Conservation (phyloP, 208 protist genomes). For the Leishmania turanica region DNA sequence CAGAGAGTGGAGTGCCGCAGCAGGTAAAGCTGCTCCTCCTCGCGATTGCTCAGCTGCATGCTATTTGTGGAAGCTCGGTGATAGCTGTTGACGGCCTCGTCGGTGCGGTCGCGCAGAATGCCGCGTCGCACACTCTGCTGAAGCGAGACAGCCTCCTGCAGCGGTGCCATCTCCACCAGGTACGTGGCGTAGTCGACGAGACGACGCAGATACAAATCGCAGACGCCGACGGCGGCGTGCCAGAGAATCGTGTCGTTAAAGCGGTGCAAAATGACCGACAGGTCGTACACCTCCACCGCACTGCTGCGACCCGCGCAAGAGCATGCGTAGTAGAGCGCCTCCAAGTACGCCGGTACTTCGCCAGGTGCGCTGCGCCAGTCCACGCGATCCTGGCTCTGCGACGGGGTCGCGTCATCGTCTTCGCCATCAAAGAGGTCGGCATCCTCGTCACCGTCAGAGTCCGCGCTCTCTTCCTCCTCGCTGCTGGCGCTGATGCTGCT, state of each 20-base stretch:
- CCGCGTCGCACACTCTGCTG: conserved; percentile 58
- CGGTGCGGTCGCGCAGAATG: conserved; percentile 45
- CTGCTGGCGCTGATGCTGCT: conserved; percentile 11
- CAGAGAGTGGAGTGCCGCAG: conserved; percentile 81
- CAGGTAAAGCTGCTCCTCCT: conserved; percentile 82
- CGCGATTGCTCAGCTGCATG: conserved; percentile 77
- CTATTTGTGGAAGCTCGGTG: conserved; percentile 23
- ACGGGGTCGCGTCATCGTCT: conserved; percentile 41
- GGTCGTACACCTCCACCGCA: conserved; percentile 78
- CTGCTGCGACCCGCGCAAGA: conserved; percentile 72
- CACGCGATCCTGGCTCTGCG: conserved; percentile 52
- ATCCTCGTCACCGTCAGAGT: conserved; percentile 31
- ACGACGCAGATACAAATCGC: conserved; percentile 73
- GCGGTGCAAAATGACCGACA: conserved; percentile 70
- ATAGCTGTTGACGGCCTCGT: conserved; percentile 42
- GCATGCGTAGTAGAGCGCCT: conserved; percentile 66
- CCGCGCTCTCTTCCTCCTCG: conserved; percentile 12
- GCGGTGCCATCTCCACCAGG: conserved; percentile 74
- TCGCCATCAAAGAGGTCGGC: conserved; percentile 42
- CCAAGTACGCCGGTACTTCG: conserved; percentile 53
- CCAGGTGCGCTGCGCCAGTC: conserved; percentile 47
- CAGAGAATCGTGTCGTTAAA: conserved; percentile 72
- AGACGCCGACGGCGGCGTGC: conserved; percentile 85
- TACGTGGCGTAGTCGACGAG: conserved; percentile 86
- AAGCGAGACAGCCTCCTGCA: conserved; percentile 82